Evolutionary conservation across 495 filamentous ascomycete genomes (phyloP).

Genomic region (Tuber calosporum): DNA sequence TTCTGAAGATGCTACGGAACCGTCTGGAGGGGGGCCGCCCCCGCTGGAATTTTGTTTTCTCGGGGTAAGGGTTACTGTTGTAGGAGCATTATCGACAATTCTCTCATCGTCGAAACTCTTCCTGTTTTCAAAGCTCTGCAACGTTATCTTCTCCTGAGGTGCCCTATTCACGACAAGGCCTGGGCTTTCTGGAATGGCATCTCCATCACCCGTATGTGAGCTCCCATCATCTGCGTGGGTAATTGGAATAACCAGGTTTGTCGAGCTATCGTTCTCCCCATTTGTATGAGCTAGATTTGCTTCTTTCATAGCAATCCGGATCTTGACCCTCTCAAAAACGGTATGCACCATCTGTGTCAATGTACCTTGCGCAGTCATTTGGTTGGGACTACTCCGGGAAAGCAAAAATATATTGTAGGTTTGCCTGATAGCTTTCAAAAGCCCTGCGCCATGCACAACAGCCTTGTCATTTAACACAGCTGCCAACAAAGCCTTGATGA

Average conservation of each 20-base stretch:
- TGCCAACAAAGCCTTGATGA: slow-evolving; percentile 90
- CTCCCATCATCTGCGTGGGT: slow-evolving; percentile 39
- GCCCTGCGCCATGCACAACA: slow-evolving; percentile 90
- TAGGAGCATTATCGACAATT: slow-evolving; percentile 82
- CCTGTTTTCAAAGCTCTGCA: slow-evolving; percentile 89
- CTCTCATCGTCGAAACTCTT: slow-evolving; percentile 89
- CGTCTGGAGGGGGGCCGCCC: slow-evolving; percentile 49
- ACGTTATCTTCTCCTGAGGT: slow-evolving; percentile 66
- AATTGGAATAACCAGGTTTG: slow-evolving; percentile 21
- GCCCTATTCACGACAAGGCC: slow-evolving; percentile 39
- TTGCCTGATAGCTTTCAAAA: slow-evolving; percentile 95
- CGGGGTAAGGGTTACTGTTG: slow-evolving; percentile 72
- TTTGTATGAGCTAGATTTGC: slow-evolving; percentile 44
- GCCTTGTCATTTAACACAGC: slow-evolving; percentile 97
- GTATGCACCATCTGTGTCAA: slow-evolving; percentile 98
- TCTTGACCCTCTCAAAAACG: slow-evolving; percentile 89
- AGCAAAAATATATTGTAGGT: slow-evolving; percentile 98
- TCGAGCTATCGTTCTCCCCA: slow-evolving; percentile 22
- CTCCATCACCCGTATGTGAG: slow-evolving; percentile 20
- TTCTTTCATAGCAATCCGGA: slow-evolving; percentile 80
- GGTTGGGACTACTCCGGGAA: slow-evolving; percentile 81
- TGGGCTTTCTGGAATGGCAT: slow-evolving; percentile 40
- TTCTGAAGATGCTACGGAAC: slow-evolving; percentile 53
- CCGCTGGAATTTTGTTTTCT: slow-evolving; percentile 49
- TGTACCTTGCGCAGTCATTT: slow-evolving; percentile 93